Percentiles rank a stretch among this genome's conserved stretches.
Evolutionary conservation across 352 stramenopile species (phyloP).

Genomic region (Pythium folliculosum): DNA sequence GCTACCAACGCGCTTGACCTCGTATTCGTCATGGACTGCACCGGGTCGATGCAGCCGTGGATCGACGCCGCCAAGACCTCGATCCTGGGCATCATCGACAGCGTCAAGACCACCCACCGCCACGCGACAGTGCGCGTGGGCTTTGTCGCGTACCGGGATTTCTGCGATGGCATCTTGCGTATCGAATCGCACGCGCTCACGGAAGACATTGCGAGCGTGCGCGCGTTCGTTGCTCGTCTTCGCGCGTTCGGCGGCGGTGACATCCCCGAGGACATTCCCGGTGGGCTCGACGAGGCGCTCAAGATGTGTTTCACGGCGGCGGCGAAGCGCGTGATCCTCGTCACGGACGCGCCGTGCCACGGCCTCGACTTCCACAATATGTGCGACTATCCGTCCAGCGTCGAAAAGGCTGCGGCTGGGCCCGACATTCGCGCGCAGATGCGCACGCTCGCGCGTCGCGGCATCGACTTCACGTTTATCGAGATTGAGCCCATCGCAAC

Average conservation of each 20-base stretch:
- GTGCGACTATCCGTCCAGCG: conserved; percentile 18
- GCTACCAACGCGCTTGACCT: conserved; percentile 36
- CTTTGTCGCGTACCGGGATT: conserved; percentile 51
- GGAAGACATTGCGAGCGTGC: conserved; percentile 16
- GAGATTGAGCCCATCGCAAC: conserved; percentile 28
- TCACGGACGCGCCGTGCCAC: conserved; percentile 40
- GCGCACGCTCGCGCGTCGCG: conserved; percentile 26
- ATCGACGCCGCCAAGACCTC: conserved; percentile 34
- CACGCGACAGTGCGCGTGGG: conserved; percentile 32
- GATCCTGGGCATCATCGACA: conserved; percentile 36
- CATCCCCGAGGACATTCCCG: conserved; percentile 38
- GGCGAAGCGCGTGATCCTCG: conserved; percentile 37
- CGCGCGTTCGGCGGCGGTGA: conserved; percentile 38
- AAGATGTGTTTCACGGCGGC: conserved; percentile 31
- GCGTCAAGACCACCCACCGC: conserved; percentile 26
- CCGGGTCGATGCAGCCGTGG: conserved; percentile 37
- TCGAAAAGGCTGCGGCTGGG: conserved; percentile 21
- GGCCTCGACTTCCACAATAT: conserved; percentile 32
- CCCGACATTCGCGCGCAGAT: conserved; percentile 42
- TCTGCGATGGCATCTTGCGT: conserved; percentile 32
- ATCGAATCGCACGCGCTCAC: conserved; percentile 33
- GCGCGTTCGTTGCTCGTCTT: conserved; percentile 31
- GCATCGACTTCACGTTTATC: conserved; percentile 45
- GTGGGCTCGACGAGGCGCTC: conserved; percentile 30
- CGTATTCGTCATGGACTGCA: conserved; percentile 56